A percentile compares a stretch with the other conserved stretches of the same genome.
phyloP scores from a whole-genome alignment of 768 basidiomycete species.

The Chalciporus piperatus region DNA sequence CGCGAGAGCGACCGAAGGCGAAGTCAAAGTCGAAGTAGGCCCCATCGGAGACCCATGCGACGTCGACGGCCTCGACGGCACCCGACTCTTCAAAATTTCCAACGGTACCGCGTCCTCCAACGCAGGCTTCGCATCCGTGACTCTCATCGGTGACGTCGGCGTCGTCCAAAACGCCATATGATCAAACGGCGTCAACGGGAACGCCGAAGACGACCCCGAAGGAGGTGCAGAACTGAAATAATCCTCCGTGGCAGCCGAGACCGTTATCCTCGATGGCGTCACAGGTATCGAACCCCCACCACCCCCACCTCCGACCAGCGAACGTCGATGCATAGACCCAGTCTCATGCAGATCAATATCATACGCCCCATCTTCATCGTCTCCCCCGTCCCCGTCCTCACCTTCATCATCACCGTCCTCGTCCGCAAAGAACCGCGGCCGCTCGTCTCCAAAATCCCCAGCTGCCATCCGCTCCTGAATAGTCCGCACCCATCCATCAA shows the following conservation, averaged over 20 bases:
- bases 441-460: conserved; percentile 62
- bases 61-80: conserved; percentile 40
- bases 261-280: conserved; percentile 19
- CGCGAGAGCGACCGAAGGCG: conserved; percentile 14
- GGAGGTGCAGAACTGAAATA: conserved; percentile 19
- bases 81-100: conserved; percentile 62
- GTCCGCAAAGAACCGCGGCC: conserved; percentile 51
- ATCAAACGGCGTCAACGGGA: conserved; percentile 17
- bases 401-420: conserved; percentile 40
- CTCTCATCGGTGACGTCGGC: conserved; percentile 30
- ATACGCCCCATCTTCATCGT: conserved; percentile 34
- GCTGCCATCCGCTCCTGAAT: conserved; percentile 65
- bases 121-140: conserved; percentile 46
- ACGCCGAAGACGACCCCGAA: conserved; percentile 15
- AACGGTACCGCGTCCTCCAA: conserved; percentile 62
- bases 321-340: conserved; percentile 18
- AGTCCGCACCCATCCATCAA: conserved; percentile 77
- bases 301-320: background rate
- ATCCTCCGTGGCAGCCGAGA: conserved; percentile 22
- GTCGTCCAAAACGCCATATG: background rate
- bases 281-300: conserved; percentile 11
- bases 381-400: conserved; percentile 41
- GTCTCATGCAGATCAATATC: conserved; percentile 33
- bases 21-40: conserved; percentile 9
- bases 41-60: conserved; percentile 28